Evolutionary conservation across 2,329 filamentous ascomycete species (phyloP), one percentile per base, ranked within the genome.

Genomic region (Trichoderma afroharzianum): DNA sequence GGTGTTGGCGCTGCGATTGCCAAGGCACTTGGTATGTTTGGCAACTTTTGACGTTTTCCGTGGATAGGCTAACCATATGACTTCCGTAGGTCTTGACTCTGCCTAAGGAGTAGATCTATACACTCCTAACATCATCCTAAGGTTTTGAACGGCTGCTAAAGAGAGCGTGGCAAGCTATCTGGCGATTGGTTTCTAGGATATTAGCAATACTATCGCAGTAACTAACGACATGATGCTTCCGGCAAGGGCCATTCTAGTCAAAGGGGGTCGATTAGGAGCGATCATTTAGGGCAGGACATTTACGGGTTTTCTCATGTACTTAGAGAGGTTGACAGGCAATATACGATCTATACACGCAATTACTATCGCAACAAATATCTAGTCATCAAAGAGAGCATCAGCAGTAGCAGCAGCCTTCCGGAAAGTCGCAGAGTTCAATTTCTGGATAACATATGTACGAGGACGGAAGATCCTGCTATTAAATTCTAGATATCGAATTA

Each of bases 1-100:
- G 82, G 76, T 0, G 79, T 86, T 4, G 85, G 82, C 1, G 81
- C 83, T 78, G 85, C 82, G 0, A 50, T 50, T 50, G 43, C 43
- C 1, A n/a, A 50, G 43, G 43, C 43, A 21, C 43, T 50, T 21
- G 43, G 43, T 50, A 50, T 21, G 43, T 50, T 50, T 50, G n/a
- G 9, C n/a, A 3, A n/a, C n/a, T 21, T 21, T 50, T 50, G n/a
- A 21, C 9, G n/a, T 50, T 50, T 47, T 50, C 2, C n/a, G 9
- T 50, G n/a, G 43, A 50, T 50, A 2, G 0, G 5, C 43, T 50
- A 21, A 50, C n/a, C n/a, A 12, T 5, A 2, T 12, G 43, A 21
- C 8, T 50, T 50, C 3, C 15, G 9, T 43, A 50, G 43, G 43
- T 50, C 43, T 50, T 50, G 43, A 50, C 18, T 50, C 43, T 21